These are phyloP conservation scores for Kregervanrija delftensis DNA, from an alignment of 805 yeast genomes.

Conservation along the genomic window DNA sequence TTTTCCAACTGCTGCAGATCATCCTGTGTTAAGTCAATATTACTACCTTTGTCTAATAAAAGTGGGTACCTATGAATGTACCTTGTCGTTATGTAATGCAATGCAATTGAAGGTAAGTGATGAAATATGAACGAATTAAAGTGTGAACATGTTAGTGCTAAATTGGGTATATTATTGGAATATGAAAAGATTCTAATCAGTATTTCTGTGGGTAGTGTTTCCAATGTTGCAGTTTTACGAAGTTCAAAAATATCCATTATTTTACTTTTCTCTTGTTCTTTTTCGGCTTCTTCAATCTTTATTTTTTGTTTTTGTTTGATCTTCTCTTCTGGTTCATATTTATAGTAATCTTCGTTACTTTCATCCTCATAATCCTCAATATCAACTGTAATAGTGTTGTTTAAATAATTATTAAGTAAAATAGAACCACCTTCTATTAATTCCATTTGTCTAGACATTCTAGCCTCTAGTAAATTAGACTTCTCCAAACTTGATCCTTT, in stretches of 20 bases:
- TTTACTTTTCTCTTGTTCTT: background rate
- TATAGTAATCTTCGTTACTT: background rate
- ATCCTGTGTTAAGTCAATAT: conserved; percentile 1
- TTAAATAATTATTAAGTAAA: conserved; percentile 1
- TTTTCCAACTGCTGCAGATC: conserved; percentile 6
- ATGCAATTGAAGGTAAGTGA: too few species aligned
- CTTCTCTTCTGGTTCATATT: conserved; percentile 2
- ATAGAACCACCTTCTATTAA: conserved; percentile 7
- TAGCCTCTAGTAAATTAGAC: conserved; percentile 1
- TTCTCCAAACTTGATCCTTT: conserved; percentile 3
- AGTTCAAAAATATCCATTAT: background rate
- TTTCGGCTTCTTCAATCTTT: background rate
- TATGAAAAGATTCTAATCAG: conserved; percentile 10
- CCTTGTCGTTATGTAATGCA: background rate
- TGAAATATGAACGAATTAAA: conserved; percentile 1
- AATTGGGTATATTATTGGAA: conserved; percentile 6
- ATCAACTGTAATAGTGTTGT: conserved; percentile 1
- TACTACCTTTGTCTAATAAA: background rate
- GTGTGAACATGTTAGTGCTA: conserved; percentile 4
- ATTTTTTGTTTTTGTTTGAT: background rate
- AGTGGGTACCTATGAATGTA: conserved; percentile 1
- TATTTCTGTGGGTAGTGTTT: conserved; percentile 10
- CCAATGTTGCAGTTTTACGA: background rate
- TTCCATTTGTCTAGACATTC: background rate
- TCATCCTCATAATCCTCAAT: background rate